Conservation (phyloP, 2,329 filamentous ascomycete genomes). For the Phaeophleospora eucalypticola region DNA sequence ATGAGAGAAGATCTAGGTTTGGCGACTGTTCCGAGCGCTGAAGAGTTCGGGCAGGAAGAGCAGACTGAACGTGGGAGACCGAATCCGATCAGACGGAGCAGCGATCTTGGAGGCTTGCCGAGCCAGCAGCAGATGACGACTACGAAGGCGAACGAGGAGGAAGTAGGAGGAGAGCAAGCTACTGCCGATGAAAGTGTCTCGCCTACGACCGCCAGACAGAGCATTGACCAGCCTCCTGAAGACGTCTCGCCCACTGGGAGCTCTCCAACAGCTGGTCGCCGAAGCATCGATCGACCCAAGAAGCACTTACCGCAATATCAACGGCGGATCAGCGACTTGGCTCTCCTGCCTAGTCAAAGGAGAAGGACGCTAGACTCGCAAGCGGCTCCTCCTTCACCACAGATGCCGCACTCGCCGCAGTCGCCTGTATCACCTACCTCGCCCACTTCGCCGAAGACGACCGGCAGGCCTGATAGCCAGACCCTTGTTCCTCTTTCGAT, state of each 20-base stretch:
- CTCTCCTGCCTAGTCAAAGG: slow-evolving; percentile 23
- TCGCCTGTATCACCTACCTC: slow-evolving; percentile 8
- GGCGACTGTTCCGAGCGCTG: slow-evolving; percentile 4
- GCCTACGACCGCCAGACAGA: too few relatives aligned
- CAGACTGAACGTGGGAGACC: background rate
- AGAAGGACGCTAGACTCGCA: background rate
- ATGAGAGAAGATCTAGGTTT: slow-evolving; percentile 6
- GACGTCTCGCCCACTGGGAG: background rate
- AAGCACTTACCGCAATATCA: slow-evolving; percentile 9
- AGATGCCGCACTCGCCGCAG: slow-evolving; percentile 15
- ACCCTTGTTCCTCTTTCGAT: slow-evolving; percentile 3
- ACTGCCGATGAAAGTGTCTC: too few relatives aligned
- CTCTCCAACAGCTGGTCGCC: background rate
- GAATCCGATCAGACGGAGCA: background rate
- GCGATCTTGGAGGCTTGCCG: slow-evolving; percentile 1
- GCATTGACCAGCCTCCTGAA: background rate
- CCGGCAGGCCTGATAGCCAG: slow-evolving; percentile 4
- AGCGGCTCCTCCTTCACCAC: background rate
- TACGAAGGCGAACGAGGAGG: background rate
- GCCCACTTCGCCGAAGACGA: slow-evolving; percentile 6
- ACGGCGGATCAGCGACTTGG: slow-evolving; percentile 22
- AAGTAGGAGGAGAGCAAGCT: background rate
- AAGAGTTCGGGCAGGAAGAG: slow-evolving; percentile 1
- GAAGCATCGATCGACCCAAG: background rate
- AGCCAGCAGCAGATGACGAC: slow-evolving; percentile 2